Conservation (phyloP, 2,329 filamentous ascomycete species). For the Zopfia rhizophila region DNA sequence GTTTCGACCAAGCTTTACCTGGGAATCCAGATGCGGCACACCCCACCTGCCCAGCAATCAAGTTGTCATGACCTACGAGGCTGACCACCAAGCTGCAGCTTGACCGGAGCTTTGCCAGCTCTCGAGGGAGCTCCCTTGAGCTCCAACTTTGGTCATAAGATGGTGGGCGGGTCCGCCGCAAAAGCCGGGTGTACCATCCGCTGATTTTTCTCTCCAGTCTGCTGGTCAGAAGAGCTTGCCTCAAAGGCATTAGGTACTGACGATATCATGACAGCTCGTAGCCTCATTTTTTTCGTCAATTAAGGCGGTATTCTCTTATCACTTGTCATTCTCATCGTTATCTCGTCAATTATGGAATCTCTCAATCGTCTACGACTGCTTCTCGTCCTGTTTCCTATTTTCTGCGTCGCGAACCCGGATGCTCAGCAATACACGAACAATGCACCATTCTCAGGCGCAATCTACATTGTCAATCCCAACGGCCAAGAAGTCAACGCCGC, state of each 20-base stretch:
- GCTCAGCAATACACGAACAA: conserved; percentile 47
- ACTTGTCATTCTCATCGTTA: too few species aligned
- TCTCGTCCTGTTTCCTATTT: conserved; percentile 3
- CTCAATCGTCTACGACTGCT: not conserved
- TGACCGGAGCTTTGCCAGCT: conserved; percentile 40
- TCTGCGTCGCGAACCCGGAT: conserved; percentile 33
- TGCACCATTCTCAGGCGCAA: conserved; percentile 52
- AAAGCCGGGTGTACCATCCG: conserved; percentile 21
- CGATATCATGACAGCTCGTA: too few species aligned
- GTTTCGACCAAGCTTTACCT: conserved; percentile 5
- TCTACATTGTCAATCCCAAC: conserved; percentile 49
- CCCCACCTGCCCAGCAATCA: conserved; percentile 29
- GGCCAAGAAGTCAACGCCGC: conserved; percentile 48
- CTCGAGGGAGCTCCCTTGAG: conserved; percentile 30
- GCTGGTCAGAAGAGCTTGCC: conserved; percentile 8
- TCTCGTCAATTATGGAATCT: too few species aligned
- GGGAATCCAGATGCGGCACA: conserved; percentile 2
- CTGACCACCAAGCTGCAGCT: conserved; percentile 39
- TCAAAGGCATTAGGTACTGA: conserved; percentile 22
- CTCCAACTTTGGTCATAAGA: conserved; percentile 39
- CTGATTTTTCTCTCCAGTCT: conserved; percentile 16
- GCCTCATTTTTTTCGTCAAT: too few species aligned
- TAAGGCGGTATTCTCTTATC: too few species aligned
- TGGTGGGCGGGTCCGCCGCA: conserved; percentile 24
- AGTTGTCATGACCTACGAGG: conserved; percentile 44